Evolutionary conservation across 176 grass and related monocot genomes (phyloP).

Genomic region (Coix lacrymajobi): DNA sequence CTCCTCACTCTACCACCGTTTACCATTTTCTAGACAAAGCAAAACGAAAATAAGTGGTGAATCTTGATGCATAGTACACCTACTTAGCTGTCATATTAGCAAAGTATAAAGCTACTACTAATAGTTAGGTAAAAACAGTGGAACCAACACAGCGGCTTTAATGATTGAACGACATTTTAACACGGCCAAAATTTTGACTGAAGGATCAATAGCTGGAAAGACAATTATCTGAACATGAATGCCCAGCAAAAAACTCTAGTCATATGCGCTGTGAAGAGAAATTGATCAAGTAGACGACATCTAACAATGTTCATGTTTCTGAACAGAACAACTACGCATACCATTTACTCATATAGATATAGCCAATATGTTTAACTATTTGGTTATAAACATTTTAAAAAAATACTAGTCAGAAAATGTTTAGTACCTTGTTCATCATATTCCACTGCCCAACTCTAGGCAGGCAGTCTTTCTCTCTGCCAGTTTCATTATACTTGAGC

Average conservation of each 20-base stretch:
- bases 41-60: neutral
- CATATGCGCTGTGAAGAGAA: neutral
- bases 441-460: slow-evolving; percentile 97
- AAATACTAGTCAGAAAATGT: neutral
- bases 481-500: slow-evolving; percentile 92
- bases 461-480: slow-evolving; percentile 87
- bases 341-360: neutral
- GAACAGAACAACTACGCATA: neutral
- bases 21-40: slow-evolving; percentile 75
- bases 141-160: neutral
- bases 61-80: neutral
- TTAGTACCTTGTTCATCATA: slow-evolving; percentile 98
- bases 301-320: neutral
- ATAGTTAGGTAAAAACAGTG: neutral
- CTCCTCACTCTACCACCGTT: slow-evolving; percentile 74
- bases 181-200: neutral
- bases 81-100: neutral
- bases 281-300: neutral
- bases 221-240: neutral
- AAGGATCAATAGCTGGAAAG: neutral
- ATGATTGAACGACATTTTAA: neutral
- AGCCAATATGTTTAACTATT: neutral
- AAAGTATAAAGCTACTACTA: neutral
- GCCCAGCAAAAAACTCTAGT: neutral
- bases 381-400: neutral